Base-by-base conservation (phyloP, 306 rosid species). In the Cucumis cinereus region DNA sequence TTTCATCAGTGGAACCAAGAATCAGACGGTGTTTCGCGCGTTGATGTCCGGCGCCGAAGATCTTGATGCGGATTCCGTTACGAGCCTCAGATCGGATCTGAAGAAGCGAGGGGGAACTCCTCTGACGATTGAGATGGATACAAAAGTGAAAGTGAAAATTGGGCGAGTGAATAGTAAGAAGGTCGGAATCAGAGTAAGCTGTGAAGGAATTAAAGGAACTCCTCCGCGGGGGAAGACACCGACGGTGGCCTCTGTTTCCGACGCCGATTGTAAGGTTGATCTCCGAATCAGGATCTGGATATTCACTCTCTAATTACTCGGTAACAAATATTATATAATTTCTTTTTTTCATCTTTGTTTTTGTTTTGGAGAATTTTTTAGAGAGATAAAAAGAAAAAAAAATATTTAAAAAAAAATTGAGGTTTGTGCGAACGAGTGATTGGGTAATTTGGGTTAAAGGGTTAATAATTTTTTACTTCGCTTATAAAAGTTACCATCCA, bases 281-380 rank as follows among this genome's bases (percentile, higher is more conserved):
- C 96, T 95, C 52, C 89, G 99, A 78, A 87, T 95, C 90, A 95
- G 89, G 96, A 90, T 95, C 89, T 95, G 98, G 98, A 95, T 90
- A 80, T 95, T 85, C 78, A 90, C 95, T 47, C 75, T 70, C 75
- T 70, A 47, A 70, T 23, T 15, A 22, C 14, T 45, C 40, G 57
- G 54, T 47, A 47, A 47, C 30, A 43, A 69, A 70, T 47, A 45
- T 45, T 47, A 70, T 70, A 45, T 69, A 69, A 47, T 70, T 23
- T 69, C 43, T 16, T 9, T 43, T 23, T 8, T 8, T 41, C 5
- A 41, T 5, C 26, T 19, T 36, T 63, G 70, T 45, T 70, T 41
- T 67, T 26, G 11, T 7, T 30, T 11, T 68, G 13, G 7, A 10
- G 54, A 45, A 67, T 11, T 43, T 68, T 70, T 70, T 6, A 36